Conservation (phyloP, 805 yeast species). For the Zygoascus bituminiphila region DNA sequence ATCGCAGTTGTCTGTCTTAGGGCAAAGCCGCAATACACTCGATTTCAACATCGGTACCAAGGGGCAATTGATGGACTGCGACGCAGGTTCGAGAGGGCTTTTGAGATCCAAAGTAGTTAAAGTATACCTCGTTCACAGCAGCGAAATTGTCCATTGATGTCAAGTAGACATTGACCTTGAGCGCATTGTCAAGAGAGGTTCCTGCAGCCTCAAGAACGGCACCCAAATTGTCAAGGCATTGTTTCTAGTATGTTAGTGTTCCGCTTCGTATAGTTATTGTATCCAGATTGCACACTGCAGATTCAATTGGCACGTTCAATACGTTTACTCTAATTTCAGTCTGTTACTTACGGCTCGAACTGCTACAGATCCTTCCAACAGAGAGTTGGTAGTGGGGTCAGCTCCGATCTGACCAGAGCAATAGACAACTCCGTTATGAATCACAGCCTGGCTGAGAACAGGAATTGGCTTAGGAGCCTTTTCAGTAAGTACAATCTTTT, state of each 20-base stretch:
- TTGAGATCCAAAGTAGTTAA: slow-evolving; percentile 31
- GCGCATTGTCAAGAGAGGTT: slow-evolving; percentile 71
- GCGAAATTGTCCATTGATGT: slow-evolving; percentile 84
- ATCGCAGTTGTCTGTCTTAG: background rate
- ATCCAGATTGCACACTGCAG: too few species aligned
- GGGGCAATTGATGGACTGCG: slow-evolving; percentile 85
- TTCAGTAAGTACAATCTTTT: slow-evolving; percentile 44
- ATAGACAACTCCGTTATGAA: slow-evolving; percentile 61
- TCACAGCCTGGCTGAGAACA: slow-evolving; percentile 80
- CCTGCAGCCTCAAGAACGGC: slow-evolving; percentile 77
- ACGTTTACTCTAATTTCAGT: too few species aligned
- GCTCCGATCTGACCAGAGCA: slow-evolving; percentile 65
- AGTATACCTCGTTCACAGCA: slow-evolving; percentile 78
- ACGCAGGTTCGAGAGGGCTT: slow-evolving; percentile 95
- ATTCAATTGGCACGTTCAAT: too few species aligned
- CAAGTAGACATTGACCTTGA: slow-evolving; percentile 81
- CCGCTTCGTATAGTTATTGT: background rate
- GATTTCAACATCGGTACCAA: slow-evolving; percentile 79
- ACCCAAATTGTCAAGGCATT: slow-evolving; percentile 33
- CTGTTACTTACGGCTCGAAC: slow-evolving; percentile 14
- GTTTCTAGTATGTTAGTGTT: slow-evolving; percentile 14
- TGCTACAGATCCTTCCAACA: slow-evolving; percentile 35
- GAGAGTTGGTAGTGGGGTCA: slow-evolving; percentile 27
- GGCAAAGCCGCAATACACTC: slow-evolving; percentile 66
- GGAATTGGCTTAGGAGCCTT: slow-evolving; percentile 89